phyloP scores from a whole-genome alignment of 257 asterid species.

The Nyctanthes arbortristis region DNA sequence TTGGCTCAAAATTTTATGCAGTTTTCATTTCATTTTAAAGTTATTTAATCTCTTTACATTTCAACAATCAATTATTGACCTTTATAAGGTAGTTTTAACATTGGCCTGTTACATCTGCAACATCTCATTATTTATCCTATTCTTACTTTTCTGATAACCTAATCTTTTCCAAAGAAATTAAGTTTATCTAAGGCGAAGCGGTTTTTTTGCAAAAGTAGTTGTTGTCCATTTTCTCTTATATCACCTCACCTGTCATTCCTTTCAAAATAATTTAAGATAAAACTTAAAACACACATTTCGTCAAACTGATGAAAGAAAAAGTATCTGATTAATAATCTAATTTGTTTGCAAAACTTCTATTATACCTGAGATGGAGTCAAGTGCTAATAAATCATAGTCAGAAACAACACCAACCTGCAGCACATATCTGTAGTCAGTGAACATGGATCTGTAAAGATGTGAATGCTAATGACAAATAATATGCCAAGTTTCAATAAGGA shows the following conservation, averaged over 20 bases:
- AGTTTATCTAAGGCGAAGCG: not conserved
- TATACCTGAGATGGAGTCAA: slow-evolving; percentile 85
- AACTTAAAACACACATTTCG: not conserved
- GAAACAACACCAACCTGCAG: slow-evolving; percentile 92
- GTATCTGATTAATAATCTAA: not conserved
- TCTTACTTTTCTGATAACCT: too few relatives aligned
- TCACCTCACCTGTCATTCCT: not conserved
- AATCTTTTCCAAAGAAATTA: too few relatives aligned
- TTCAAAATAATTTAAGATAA: not conserved
- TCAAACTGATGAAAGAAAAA: not conserved
- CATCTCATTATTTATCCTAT: too few relatives aligned
- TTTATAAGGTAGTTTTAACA: too few relatives aligned
- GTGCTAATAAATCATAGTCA: slow-evolving; percentile 88
- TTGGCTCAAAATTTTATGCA: too few relatives aligned
- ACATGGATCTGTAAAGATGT: not conserved
- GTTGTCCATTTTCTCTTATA: not conserved
- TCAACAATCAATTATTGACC: too few relatives aligned
- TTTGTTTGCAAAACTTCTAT: not conserved
- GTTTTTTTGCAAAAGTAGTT: not conserved
- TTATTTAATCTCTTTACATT: too few relatives aligned
- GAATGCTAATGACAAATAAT: not conserved
- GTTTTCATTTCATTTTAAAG: too few relatives aligned
- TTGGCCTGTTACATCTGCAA: too few relatives aligned
- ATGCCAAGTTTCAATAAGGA: not conserved
- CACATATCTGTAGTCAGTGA: not conserved